Conservation (phyloP, 1,284 basidiomycete species). For the Ceratobasidium sp. region DNA sequence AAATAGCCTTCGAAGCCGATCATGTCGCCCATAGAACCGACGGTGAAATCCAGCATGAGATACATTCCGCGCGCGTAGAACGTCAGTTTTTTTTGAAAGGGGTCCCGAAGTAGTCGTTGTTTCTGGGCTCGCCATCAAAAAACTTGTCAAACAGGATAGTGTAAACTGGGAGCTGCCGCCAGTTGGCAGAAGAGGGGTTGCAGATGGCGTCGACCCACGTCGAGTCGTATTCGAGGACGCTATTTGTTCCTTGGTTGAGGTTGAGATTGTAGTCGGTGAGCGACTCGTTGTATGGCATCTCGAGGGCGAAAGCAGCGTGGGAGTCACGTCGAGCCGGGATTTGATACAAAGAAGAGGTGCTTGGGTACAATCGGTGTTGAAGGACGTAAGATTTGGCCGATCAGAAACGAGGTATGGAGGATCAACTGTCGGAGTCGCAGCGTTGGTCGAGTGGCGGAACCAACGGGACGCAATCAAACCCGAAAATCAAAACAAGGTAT, state of each 20-base stretch:
- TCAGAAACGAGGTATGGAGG: too few species aligned
- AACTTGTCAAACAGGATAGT: slow-evolving; percentile 92
- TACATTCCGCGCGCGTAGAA: slow-evolving; percentile 88
- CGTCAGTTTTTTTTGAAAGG: slow-evolving; percentile 86
- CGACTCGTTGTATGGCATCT: slow-evolving; percentile 71
- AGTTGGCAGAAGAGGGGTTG: slow-evolving; percentile 85
- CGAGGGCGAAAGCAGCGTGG: slow-evolving; percentile 41
- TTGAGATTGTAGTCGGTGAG: slow-evolving; percentile 88
- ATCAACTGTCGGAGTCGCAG: too few species aligned
- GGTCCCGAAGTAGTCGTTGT: slow-evolving; percentile 88
- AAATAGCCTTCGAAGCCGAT: slow-evolving; percentile 77
- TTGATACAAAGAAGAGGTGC: too few species aligned
- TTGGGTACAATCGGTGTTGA: too few species aligned
- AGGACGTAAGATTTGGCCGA: too few species aligned
- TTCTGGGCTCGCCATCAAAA: slow-evolving; percentile 89
- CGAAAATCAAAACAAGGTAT: too few species aligned
- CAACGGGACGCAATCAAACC: too few species aligned
- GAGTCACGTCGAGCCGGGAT: slow-evolving; percentile 1
- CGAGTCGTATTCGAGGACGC: slow-evolving; percentile 77
- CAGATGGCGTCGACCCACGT: slow-evolving; percentile 75
- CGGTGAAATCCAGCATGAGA: slow-evolving; percentile 91
- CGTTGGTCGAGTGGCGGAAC: too few species aligned
- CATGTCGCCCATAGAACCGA: slow-evolving; percentile 90
- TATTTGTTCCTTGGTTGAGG: slow-evolving; percentile 78
- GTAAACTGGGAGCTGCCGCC: slow-evolving; percentile 87